Conservation (phyloP, 2,329 filamentous ascomycete genomes). For the Trichoderma sp. region DNA sequence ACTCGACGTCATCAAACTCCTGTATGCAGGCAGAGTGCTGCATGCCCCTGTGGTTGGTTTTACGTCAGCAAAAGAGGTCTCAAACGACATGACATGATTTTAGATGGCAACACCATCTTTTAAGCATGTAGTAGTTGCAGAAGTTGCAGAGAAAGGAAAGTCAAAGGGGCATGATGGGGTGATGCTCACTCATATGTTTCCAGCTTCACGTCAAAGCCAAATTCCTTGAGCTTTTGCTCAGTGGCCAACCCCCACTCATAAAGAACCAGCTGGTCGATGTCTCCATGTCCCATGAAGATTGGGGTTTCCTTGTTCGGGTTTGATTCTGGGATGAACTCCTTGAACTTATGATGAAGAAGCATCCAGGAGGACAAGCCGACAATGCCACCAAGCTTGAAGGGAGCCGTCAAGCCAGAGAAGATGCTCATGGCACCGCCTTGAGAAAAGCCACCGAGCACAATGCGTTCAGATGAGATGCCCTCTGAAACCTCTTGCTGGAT, state of each 20-base stretch:
- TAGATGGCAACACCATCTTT: background rate
- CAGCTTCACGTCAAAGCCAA: constrained; percentile 73
- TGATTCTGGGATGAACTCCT: constrained; percentile 36
- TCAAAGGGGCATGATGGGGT: background rate
- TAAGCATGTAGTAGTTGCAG: background rate
- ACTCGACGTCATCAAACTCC: constrained; percentile 80
- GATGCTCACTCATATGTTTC: constrained; percentile 66
- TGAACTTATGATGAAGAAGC: constrained; percentile 55
- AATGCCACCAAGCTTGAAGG: constrained; percentile 77
- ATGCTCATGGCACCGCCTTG: constrained; percentile 87
- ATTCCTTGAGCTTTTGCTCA: constrained; percentile 59
- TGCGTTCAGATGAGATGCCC: constrained; percentile 77
- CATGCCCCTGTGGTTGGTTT: constrained; percentile 52
- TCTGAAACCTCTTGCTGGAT: constrained; percentile 73
- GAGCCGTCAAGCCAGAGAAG: constrained; percentile 71
- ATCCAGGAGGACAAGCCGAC: constrained; percentile 83
- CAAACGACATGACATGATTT: background rate
- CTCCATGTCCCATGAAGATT: constrained; percentile 82
- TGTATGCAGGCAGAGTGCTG: constrained; percentile 71
- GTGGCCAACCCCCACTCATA: constrained; percentile 65
- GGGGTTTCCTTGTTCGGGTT: constrained; percentile 60
- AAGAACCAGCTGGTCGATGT: constrained; percentile 67
- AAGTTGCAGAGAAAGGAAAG: background rate
- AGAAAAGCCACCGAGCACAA: constrained; percentile 82
- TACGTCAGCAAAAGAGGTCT: background rate